A percentile compares a stretch with the other conserved stretches of the same genome.
These are phyloP conservation scores for Coemansia sp. DNA, from an alignment of 192 early-diverging fungal species.

Conservation along the genomic window DNA sequence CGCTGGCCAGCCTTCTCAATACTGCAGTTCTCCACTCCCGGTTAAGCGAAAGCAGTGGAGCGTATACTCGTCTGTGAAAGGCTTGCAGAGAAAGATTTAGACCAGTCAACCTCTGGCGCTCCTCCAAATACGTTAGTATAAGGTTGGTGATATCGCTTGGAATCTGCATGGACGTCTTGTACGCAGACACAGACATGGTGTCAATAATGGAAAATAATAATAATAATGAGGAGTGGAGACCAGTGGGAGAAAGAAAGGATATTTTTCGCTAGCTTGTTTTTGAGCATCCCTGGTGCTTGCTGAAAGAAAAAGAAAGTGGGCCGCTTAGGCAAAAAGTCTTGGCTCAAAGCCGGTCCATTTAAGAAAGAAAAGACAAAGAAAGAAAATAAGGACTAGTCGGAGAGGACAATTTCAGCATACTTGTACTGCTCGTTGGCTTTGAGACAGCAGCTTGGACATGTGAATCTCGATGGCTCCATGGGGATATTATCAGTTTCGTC, in stretches of 20 bases:
- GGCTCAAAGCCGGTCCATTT: background rate
- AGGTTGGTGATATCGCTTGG: background rate
- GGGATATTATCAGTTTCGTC: slow-evolving; percentile 27
- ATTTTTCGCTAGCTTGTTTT: background rate
- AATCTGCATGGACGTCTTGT: background rate
- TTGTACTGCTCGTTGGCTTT: slow-evolving; percentile 19
- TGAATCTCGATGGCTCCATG: slow-evolving; percentile 20
- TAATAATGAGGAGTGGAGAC: too few species aligned
- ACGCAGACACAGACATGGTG: background rate
- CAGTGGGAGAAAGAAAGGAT: background rate
- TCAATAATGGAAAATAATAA: background rate
- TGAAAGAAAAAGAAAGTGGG: too few species aligned
- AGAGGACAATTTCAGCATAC: slow-evolving; percentile 47
- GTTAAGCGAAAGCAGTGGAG: background rate
- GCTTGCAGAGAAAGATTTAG: background rate
- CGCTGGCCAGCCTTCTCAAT: background rate
- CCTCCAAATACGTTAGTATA: background rate
- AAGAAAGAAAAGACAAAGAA: slow-evolving; percentile 4
- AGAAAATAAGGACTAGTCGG: slow-evolving; percentile 6
- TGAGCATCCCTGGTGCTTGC: too few species aligned
- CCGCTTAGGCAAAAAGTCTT: too few species aligned
- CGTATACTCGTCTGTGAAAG: background rate
- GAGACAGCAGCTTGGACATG: slow-evolving; percentile 49
- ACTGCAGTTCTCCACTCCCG: background rate
- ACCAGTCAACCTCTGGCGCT: slow-evolving; percentile 2